Evolutionary conservation across 352 stramenopile species (phyloP).

Genomic region (Phytophthora uliginosa): DNA sequence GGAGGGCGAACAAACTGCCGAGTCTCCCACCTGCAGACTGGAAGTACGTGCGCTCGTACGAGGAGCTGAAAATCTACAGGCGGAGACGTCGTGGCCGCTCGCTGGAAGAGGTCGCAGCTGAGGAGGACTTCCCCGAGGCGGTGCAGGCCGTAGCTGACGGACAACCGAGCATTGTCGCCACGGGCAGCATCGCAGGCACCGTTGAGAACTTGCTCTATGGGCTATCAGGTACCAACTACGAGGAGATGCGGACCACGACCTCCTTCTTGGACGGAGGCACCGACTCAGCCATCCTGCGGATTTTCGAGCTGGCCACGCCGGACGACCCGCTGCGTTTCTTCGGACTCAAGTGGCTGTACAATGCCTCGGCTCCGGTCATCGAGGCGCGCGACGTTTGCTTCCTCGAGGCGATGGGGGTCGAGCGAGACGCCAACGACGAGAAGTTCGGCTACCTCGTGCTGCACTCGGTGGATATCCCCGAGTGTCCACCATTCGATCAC

Average conservation of each 20-base stretch:
- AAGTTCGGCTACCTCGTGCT: constrained; percentile 46
- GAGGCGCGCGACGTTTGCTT: constrained; percentile 43
- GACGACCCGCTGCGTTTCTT: constrained; percentile 49
- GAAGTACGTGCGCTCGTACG: constrained; percentile 47
- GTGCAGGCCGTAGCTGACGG: constrained; percentile 17
- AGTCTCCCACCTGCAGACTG: constrained; percentile 48
- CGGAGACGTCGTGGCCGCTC: constrained; percentile 24
- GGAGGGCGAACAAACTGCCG: constrained; percentile 28
- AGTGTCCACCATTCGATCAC: constrained; percentile 41
- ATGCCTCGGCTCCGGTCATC: constrained; percentile 29
- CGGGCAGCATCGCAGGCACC: constrained; percentile 41
- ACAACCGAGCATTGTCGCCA: constrained; percentile 49
- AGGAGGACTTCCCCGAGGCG: constrained; percentile 31
- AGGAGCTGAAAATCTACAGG: constrained; percentile 52
- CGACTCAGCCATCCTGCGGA: constrained; percentile 43
- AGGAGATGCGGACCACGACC: constrained; percentile 41
- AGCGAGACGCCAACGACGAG: constrained; percentile 34
- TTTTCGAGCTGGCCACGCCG: constrained; percentile 36
- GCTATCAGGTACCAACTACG: constrained; percentile 28
- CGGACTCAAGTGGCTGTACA: constrained; percentile 50
- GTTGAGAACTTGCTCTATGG: constrained; percentile 51
- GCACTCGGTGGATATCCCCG: constrained; percentile 45
- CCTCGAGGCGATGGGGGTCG: constrained; percentile 42
- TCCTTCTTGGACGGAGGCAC: constrained; percentile 36
- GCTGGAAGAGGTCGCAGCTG: constrained; percentile 23